These are phyloP conservation scores for Xylaria hypoxylon DNA, from an alignment of 2,329 filamentous ascomycete species.

Conservation along the genomic window DNA sequence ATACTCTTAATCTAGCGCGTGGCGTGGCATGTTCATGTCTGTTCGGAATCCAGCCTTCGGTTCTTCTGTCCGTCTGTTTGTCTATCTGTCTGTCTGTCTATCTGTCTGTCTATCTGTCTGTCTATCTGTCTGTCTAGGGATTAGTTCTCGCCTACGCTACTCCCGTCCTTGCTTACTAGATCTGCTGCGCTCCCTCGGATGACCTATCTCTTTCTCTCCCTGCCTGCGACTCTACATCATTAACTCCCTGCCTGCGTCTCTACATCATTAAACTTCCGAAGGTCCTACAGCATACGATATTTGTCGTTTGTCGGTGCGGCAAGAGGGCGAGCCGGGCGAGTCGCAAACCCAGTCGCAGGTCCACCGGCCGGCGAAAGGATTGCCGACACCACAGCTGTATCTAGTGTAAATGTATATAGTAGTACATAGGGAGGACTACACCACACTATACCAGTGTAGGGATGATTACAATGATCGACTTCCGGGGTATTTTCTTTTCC, in stretches of 20 bases:
- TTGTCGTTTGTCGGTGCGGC: not conserved
- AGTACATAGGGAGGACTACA: constrained; percentile 2
- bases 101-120: no score
- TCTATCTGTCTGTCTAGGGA: not conserved
- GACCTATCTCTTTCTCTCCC: not conserved
- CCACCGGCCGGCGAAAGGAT: constrained; percentile 26
- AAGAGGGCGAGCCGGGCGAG: constrained; percentile 21
- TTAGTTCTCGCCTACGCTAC: not conserved
- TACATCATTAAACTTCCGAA: constrained; percentile 8
- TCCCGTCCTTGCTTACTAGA: constrained; percentile 9
- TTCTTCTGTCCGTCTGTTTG: constrained; percentile 8
- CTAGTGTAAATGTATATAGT: not conserved
- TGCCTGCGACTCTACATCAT: constrained; percentile 20
- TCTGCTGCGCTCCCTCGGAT: not conserved
- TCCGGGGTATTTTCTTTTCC: constrained; percentile 30
- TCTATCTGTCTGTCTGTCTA: no score
- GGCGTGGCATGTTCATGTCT: constrained; percentile 20
- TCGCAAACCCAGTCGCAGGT: constrained; percentile 37
- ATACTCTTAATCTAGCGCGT: no score
- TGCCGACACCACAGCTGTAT: not conserved
- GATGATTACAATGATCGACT: constrained; percentile 29
- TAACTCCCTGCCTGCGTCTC: constrained; percentile 28
- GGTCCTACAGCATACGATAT: constrained; percentile 5
- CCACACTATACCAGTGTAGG: no score
- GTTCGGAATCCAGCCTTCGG: constrained; percentile 10